Evolutionary conservation across 768 basidiomycete genomes (phyloP), one percentile per base, ranked within the genome.

Genomic region (Rhodosporidiobolus sp.): DNA sequence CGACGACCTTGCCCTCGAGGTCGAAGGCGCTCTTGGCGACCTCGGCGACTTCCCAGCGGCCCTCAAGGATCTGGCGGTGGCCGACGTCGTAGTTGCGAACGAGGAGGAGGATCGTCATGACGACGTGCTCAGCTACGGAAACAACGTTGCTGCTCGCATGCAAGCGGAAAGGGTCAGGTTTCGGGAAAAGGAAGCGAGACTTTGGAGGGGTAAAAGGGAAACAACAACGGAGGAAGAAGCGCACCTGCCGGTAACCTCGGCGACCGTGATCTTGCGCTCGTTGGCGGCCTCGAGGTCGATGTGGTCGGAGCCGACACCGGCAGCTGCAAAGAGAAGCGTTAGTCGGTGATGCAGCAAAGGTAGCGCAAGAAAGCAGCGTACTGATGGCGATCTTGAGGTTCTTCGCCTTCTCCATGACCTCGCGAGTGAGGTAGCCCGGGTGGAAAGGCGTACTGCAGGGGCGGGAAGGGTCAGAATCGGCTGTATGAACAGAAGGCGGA

Each of bases 371-470:
- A 7, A 6, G 4, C 30, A 5, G 48, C 48, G 2, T 45, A 5
- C 93, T 96, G 78, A 94, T 86, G 78, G 90, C 91, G 67, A 94
- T 80, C 82, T 92, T 94, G 72, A 96, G 86, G 77, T 94, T 93
- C 82, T 89, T 89, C 45, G 93, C 91, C 86, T 91, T 79, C 16
- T 50, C 50, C 54, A 79, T 63, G 17, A 76, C 22, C 30, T 76
- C 76, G 56, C 48, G 38, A n/a, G 79, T 77, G 43, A 77, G 75
- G 69, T 79, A 78, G 48, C 72, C 75, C 8, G 77, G 74, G 76
- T 79, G 78, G 77, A 79, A 79, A 38, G 78, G 78, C 4, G 78
- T 79, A 26, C 75, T 77, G 69, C 45, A 2, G 22, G 17, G 26
- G n/a, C 56, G 30, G 43, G 32, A 57, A 45, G 43, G 14, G 32